phyloP scores from a whole-genome alignment of 2,329 filamentous ascomycete species.

The Sporothrix dimorphospora region DNA sequence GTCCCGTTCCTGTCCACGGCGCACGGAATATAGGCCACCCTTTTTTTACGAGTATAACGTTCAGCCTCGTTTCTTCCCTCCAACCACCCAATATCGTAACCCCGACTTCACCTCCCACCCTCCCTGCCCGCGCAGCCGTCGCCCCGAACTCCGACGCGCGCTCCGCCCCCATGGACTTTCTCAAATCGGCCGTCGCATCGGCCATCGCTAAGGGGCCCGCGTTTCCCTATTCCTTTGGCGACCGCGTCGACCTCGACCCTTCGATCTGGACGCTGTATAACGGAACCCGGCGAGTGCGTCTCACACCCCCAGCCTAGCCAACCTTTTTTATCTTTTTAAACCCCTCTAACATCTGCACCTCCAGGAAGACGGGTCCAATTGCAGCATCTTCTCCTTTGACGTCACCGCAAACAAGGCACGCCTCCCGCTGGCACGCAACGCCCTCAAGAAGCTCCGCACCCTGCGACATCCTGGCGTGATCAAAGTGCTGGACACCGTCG shows the following conservation, averaged over 20 bases:
- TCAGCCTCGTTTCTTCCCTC: neutral
- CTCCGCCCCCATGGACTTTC: slow-evolving; percentile 82
- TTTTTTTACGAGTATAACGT: neutral
- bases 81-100: neutral
- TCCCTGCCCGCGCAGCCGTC: neutral
- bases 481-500: slow-evolving; percentile 90
- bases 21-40: neutral
- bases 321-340: neutral
- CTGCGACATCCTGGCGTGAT: slow-evolving; percentile 93
- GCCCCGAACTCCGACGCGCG: slow-evolving; percentile 52
- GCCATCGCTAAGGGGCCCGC: slow-evolving; percentile 93
- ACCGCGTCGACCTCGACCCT: slow-evolving; percentile 87
- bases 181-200: slow-evolving; percentile 96
- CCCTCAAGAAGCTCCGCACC: slow-evolving; percentile 89
- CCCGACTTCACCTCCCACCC: neutral
- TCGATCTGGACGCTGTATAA: slow-evolving; percentile 98
- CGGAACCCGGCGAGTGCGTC: slow-evolving; percentile 79
- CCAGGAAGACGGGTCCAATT: slow-evolving; percentile 90
- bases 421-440: slow-evolving; percentile 87
- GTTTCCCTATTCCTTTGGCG: slow-evolving; percentile 90
- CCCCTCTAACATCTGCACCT: slow-evolving; percentile 9
- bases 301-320: neutral
- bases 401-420: slow-evolving; percentile 77
- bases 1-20: neutral
- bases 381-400: slow-evolving; percentile 97